Evolutionary conservation across 2,329 filamentous ascomycete genomes (phyloP).

Genomic region (Sclerotinia nivalis): DNA sequence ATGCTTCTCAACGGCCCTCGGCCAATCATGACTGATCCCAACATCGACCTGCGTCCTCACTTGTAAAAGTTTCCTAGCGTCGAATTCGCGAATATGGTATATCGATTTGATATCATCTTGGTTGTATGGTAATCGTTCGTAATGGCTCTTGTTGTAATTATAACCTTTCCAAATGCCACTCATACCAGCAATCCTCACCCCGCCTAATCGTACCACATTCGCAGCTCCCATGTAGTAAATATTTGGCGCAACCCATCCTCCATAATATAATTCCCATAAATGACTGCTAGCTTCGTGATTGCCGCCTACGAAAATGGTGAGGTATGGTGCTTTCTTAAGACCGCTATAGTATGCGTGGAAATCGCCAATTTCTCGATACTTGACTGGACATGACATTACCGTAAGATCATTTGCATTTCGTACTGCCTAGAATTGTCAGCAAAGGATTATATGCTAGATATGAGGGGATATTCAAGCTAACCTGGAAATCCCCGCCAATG

Average conservation of each 20-base stretch:
- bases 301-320: slow-evolving; percentile 89
- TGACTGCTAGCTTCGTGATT: slow-evolving; percentile 95
- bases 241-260: slow-evolving; percentile 93
- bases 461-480: slow-evolving; percentile 41
- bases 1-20: slow-evolving; percentile 74
- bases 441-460: not conserved
- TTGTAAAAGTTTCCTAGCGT: slow-evolving; percentile 85
- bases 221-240: slow-evolving; percentile 97
- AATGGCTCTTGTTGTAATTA: slow-evolving; percentile 81
- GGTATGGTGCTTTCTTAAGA: slow-evolving; percentile 71
- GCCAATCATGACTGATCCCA: slow-evolving; percentile 95
- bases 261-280: slow-evolving; percentile 90
- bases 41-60: slow-evolving; percentile 86
- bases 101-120: slow-evolving; percentile 74
- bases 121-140: slow-evolving; percentile 84
- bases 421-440: slow-evolving; percentile 59
- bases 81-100: slow-evolving; percentile 87
- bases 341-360: slow-evolving; percentile 95
- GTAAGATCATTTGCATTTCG: slow-evolving; percentile 86
- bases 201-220: slow-evolving; percentile 81
- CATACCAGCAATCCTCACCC: slow-evolving; percentile 82
- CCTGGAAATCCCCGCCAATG: slow-evolving; percentile 95
- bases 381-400: slow-evolving; percentile 84
- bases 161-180: slow-evolving; percentile 95
- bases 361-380: slow-evolving; percentile 86